These are phyloP conservation scores for Pythium rishiriense DNA, from an alignment of 352 stramenopile species.

Conservation along the genomic window DNA sequence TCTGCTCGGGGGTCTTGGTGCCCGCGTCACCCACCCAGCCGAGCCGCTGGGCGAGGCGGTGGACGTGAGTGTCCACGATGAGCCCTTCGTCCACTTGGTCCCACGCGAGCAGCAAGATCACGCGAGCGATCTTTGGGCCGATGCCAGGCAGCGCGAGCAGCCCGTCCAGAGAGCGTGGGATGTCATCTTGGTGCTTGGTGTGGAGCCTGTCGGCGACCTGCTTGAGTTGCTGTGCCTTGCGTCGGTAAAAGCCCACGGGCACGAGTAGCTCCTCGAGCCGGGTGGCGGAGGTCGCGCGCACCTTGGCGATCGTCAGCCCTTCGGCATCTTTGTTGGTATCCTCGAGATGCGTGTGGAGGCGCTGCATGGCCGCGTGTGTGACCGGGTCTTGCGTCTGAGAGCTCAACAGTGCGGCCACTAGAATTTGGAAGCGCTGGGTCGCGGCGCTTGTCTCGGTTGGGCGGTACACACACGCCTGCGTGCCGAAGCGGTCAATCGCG, in stretches of 20 bases:
- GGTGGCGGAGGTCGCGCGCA: slow-evolving; percentile 35
- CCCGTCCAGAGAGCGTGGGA: slow-evolving; percentile 45
- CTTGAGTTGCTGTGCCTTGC: slow-evolving; percentile 70
- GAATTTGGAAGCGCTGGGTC: slow-evolving; percentile 57
- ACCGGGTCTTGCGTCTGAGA: slow-evolving; percentile 73
- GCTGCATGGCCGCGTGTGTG: slow-evolving; percentile 72
- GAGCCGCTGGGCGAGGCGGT: slow-evolving; percentile 65
- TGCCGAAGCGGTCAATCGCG: slow-evolving; percentile 69
- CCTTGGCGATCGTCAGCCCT: slow-evolving; percentile 51
- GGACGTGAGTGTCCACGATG: slow-evolving; percentile 81
- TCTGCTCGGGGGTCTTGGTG: slow-evolving; percentile 43
- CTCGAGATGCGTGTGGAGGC: slow-evolving; percentile 41
- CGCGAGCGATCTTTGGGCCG: slow-evolving; percentile 72
- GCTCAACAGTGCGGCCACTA: slow-evolving; percentile 65
- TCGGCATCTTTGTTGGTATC: slow-evolving; percentile 24
- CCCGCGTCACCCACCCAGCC: slow-evolving; percentile 36
- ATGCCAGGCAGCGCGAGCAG: slow-evolving; percentile 59
- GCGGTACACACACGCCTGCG: slow-evolving; percentile 54
- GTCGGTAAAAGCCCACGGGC: slow-evolving; percentile 73
- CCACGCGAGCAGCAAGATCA: slow-evolving; percentile 69
- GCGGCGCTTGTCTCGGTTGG: background rate
- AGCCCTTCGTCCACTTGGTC: slow-evolving; percentile 52
- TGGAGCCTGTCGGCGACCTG: slow-evolving; percentile 46
- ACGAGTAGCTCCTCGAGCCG: slow-evolving; percentile 52
- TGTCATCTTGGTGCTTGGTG: slow-evolving; percentile 40